Evolutionary conservation across 371 early-diverging fungal species (phyloP).

Genomic region (Lichtheimia corymbifera): DNA sequence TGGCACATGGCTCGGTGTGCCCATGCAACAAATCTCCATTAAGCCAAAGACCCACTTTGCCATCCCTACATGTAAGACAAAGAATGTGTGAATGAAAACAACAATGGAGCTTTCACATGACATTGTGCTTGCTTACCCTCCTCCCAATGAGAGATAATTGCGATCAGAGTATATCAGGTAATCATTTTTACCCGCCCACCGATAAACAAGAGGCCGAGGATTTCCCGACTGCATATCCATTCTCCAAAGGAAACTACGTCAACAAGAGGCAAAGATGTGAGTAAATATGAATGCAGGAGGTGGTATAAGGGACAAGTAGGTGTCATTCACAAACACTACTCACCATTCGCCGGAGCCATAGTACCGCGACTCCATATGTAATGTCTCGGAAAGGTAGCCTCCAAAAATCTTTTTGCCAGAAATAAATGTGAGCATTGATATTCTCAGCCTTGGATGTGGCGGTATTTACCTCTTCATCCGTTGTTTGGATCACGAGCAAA

Average conservation of each 20-base stretch:
- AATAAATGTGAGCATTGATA: neutral
- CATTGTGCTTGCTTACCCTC: conserved; percentile 20
- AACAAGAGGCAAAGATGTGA: neutral
- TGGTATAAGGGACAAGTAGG: no score
- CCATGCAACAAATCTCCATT: conserved; percentile 39
- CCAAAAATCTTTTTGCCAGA: conserved; percentile 28
- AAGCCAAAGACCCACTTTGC: conserved; percentile 37
- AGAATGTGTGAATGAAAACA: neutral
- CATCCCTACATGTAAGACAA: conserved; percentile 21
- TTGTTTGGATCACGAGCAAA: conserved; percentile 31
- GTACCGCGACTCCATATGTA: conserved; percentile 24
- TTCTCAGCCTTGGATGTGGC: neutral
- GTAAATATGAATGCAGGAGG: no score
- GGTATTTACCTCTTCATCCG: conserved; percentile 52
- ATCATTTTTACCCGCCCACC: conserved; percentile 35
- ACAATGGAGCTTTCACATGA: neutral
- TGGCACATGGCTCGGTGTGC: conserved; percentile 36
- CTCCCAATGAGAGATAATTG: conserved; percentile 32
- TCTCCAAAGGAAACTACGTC: conserved; percentile 36
- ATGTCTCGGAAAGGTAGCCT: conserved; percentile 37
- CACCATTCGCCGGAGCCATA: conserved; percentile 54
- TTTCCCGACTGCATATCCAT: conserved; percentile 6
- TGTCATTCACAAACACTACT: neutral
- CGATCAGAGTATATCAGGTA: conserved; percentile 35
- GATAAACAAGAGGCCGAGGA: conserved; percentile 21